Evolutionary conservation across 257 asterid species (phyloP), one percentile per base, ranked within the genome.

Genomic region (Rhazya stricta): DNA sequence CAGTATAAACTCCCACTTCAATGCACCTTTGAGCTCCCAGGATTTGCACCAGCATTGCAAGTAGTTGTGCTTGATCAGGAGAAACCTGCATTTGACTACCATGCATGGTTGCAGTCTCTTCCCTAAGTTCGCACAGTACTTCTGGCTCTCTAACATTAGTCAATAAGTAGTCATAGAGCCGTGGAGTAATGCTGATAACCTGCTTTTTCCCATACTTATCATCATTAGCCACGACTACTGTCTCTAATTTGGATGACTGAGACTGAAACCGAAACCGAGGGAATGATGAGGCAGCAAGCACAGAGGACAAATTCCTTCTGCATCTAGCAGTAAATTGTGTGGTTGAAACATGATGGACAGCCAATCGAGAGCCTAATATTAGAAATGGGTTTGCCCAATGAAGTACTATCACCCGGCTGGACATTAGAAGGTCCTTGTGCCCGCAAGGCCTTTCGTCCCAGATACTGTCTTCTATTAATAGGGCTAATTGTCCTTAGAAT

Each of bases 21-120:
- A 94, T 92, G 82, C 97, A 94, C 78, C 86, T 90, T 73, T 89
- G 74, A n/a, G 97, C 97, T 81, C 97, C 97, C 50, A 87, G 81
- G 83, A 88, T 86, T 85, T 90, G 92, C 36, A 89, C 91, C 29
- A 94, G 95, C 97, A 94, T 88, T 43, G 96, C 93, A 72, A 94
- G 96, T 74, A 94, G 91, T 81, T 94, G 99, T 10, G 96, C 97
- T 83, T 94, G 97, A 87, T 94, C 99, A 42, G 99, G 97, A 56
- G 99, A 94, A 43, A 90, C 95, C 93, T 94, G 97, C 99, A 90
- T 92, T 72, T 91, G 99, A 80, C 96, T 90, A 34, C 97, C 97
- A 9, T 77, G 91, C 96, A 89, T 84, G 61, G 85, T 78, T 25
- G 96, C 86, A 67, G 99, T 94, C 88, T 92, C 99, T 88, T 90